Base-by-base conservation (phyloP, 2,329 filamentous ascomycete species). In the Fusarium coffeatum region DNA sequence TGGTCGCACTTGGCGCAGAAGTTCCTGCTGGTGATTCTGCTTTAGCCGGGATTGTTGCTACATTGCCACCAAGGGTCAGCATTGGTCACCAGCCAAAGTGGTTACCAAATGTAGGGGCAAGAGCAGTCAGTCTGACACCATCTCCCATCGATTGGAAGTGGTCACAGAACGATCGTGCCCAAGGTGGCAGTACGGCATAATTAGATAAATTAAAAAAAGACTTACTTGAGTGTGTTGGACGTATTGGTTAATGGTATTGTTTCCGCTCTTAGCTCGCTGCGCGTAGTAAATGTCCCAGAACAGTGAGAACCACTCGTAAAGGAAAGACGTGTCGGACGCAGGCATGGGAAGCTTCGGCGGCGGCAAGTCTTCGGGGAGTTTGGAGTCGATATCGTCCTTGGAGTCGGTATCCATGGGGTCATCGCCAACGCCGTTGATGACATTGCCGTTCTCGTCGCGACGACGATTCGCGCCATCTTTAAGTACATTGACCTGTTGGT, bases 211-310 rank as follows among this genome's bases (percentile, higher is more conserved):
- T 9, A 55, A 46, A 42, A 42, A 74, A 30, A 77, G 71, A 76
- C 71, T 42, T 55, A 54, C 94, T 87, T 97, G 92, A 68, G 91
- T 94, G 77, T 97, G 92, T 64, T 87, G 83, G 61, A 97, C 88
- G 80, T 97, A 97, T 83, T 92, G 89, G 68, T 87, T 87, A 48
- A 93, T 90, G 64, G 87, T 87, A 27, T 83, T 80, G 77, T 85
- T 90, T 59, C 86, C 86, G 57, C 87, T 88, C 79, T 89, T 90
- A 75, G 86, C 88, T 76, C 93, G 92, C 78, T 95, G 92, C 59
- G 93, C 93, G 77, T 90, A 90, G 81, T 92, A 97, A 74, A 98
- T 93, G 76, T 99, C 96, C 94, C 94, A 98, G 80, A 99, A 99
- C 55, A 98, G 87, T 77, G 91, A 93, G 84, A 97, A 99, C 96